Percentiles rank a stretch among this genome's conserved stretches.
These are phyloP conservation scores for Botrytis deweyae DNA, from an alignment of 2,329 filamentous ascomycete species.

Conservation along the genomic window DNA sequence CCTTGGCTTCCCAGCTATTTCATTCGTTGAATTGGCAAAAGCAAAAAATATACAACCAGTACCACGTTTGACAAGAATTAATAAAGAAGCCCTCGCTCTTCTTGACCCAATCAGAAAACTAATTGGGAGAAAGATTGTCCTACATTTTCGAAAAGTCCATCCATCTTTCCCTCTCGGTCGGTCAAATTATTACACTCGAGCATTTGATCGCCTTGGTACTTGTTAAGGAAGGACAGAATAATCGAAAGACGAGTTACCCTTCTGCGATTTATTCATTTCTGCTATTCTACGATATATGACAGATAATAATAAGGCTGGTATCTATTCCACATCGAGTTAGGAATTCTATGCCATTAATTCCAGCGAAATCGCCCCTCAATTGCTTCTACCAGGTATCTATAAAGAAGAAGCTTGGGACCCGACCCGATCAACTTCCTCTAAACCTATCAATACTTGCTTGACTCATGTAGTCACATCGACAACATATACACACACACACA, in stretches of 20 bases:
- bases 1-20: neutral
- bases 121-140: neutral
- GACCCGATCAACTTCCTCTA: neutral
- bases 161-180: neutral
- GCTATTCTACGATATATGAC: neutral
- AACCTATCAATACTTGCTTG: neutral
- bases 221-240: neutral
- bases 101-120: neutral
- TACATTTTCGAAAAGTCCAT: neutral
- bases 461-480: neutral
- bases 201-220: neutral
- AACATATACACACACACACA: neutral
- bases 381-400: neutral
- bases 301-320: neutral
- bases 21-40: neutral
- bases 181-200: constrained; percentile 11
- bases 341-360: neutral
- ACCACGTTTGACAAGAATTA: neutral
- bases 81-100: neutral
- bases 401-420: neutral
- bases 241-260: neutral
- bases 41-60: neutral
- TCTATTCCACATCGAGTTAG: neutral
- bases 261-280: no score
- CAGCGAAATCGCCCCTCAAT: neutral